Evolutionary conservation across 73 alveolate genomes (phyloP), one percentile per base, ranked within the genome.

Genomic region (Stentor roeselii): DNA sequence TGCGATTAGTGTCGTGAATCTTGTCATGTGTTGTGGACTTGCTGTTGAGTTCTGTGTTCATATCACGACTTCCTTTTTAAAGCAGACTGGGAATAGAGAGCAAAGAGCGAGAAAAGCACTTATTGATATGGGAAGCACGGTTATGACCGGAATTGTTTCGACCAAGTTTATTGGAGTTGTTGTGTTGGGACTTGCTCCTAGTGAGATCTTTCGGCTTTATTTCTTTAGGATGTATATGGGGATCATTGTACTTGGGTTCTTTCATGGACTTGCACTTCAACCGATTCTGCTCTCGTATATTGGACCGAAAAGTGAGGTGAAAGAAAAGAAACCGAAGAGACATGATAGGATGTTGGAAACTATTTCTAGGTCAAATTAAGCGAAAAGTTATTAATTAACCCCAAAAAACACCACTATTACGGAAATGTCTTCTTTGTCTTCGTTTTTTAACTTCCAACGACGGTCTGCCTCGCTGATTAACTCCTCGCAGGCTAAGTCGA

Each of bases 31-130:
- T 21, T 75, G 94, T 21, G 99, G 99, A 3, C 84, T 96, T 50
- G 95, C 97, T 39, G 99, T 96, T 1, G 99, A 96, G 83, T 96
- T 96, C 91, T 96, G 97, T 59, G 94, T 89, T 59, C 99, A 96
- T 83, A 95, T 92, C 27, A 97, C 94, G 36, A 95, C 96, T 60
- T 83, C 91, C 59, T 96, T 93, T 67, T 91, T 95, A 87, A 93
- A 89, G 59, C 85, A 86, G 39, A 82, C 87, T 6, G 98, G 98
- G 15, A 92, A 84, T 37, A 93, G 90, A 80, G 87, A 87, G 78
- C 93, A 95, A 35, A 95, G 97, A 86, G 98, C 95, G 2, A 89
- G 83, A 86, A 88, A 85, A 78, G 94, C 98, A 35, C 82, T 96
- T 42, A 75, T 86, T 39, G 89, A 93, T 11, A 92, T 96, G 95